Base-by-base conservation (phyloP, 2,329 filamentous ascomycete species). In the Plenodomus tracheiphilus region DNA sequence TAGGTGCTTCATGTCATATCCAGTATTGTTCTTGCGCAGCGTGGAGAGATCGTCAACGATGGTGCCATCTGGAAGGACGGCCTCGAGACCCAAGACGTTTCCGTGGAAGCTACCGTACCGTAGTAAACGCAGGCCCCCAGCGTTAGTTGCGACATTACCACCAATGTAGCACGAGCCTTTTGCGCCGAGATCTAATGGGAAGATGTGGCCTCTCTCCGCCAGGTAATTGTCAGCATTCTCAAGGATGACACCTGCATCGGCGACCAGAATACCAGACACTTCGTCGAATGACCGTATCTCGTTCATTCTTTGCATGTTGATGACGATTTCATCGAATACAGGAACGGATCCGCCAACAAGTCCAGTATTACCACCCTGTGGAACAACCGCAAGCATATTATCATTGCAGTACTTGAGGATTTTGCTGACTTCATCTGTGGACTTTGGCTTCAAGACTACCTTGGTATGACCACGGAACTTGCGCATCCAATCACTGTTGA, bases 401-500 rank as follows among this genome's bases (percentile, higher is more conserved):
- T 95, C 86, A 74, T 97, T 97, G 82, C 94, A 99, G 80, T 97
- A 97, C 72, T 88, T 87, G 62, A 99, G 75, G 51, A 97, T 86
- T 75, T 88, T 83, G 82, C 91, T 96, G 63, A 97, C 89, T 74
- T 99, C 87, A 64, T 93, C 86, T 0, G 90, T 93, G 15, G 84
- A 88, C 43, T 81, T 83, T 10, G 94, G 94, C 75, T 91, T 95
- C 54, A 99, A 77, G 4, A 97, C 91, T 20, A 99, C 78, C 66
- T 86, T 85, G 53, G 89, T 85, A 74, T 97, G 91, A 22, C 94
- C 95, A 53, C 89, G 86, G 78, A 96, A 99, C 77, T 99, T 99
- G 74, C 89, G 87, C 92, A 99, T 97, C 94, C 95, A 99, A 76
- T 99, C 94, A 69, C 86, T 85, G 75, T 99, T 99, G 81, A 91